phyloP scores from a whole-genome alignment of 2,329 filamentous ascomycete genomes.

The Sporothrix dimorphospora region DNA sequence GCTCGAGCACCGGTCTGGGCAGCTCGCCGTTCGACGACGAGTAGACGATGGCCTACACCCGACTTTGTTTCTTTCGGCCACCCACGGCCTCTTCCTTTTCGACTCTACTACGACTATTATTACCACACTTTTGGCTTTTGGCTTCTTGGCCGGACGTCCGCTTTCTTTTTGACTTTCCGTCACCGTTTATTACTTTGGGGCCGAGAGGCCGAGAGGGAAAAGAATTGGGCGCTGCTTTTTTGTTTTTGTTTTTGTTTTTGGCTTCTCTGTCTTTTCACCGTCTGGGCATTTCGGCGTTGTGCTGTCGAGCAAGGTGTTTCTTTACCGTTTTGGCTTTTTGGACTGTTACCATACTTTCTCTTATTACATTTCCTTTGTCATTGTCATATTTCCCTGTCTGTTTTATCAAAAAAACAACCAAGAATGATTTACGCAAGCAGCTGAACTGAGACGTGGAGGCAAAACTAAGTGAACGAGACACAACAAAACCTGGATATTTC shows the following conservation, averaged over 20 bases:
- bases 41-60: background rate
- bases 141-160: background rate
- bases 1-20: too few relatives aligned
- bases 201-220: background rate
- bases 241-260: background rate
- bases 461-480: background rate
- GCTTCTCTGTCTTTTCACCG: background rate
- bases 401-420: background rate
- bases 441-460: background rate
- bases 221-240: constrained; percentile 5
- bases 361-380: constrained; percentile 16
- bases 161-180: too few relatives aligned
- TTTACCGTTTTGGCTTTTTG: background rate
- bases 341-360: background rate
- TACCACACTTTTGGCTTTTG: background rate
- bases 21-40: constrained; percentile 23
- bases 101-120: background rate
- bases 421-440: constrained; percentile 8
- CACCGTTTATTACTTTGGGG: background rate
- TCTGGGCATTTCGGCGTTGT: constrained; percentile 17
- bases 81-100: background rate
- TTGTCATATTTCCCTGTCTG: background rate
- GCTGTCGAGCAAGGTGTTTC: constrained; percentile 7
- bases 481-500: background rate
- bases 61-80: background rate